Evolutionary conservation across 2,329 filamentous ascomycete species (phyloP), one percentile per base, ranked within the genome.

Genomic region (Colletotrichum somersetense): DNA sequence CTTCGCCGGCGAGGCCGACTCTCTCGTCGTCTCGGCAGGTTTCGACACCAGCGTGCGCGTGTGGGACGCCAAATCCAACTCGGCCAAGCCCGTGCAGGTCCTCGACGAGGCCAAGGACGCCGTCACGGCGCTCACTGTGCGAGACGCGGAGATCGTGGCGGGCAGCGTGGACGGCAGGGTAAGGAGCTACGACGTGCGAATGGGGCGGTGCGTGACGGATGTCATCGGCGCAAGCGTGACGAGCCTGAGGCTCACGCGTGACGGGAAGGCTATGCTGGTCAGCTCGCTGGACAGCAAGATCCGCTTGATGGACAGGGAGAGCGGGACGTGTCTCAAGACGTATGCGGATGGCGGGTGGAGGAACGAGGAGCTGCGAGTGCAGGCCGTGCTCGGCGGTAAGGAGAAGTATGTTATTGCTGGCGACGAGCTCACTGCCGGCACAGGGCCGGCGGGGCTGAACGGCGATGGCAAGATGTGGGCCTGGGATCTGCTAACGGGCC

Each of bases 141-240:
- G 83, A 23, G 87, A 83, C 1, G 78, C 84, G 10, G 88, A 90
- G 81, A 89, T 98, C 62, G 81, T 94, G 1, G 88, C 89, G 1
- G 94, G 92, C 0, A 95, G 93, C 79, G 93, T 97, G 68, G 96
- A 98, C 82, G 95, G 95, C 2, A 86, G 92, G 70, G 89, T 97
- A 1, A 86, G 96, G 66, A 87, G 87, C 72, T 98, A 98, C 82
- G 96, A 98, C 83, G 83, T 97, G 52, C 87, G 94, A 66, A 92
- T 89, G 86, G 95, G 95, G 0, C 86, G 85, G 64, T 86, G 91
- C 61, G 89, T 89, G 5, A 89, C 89, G 1, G 94, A 97, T 82
- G 89, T 94, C 1, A 83, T 96, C 63, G 89, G 89, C 65, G 87
- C 85, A 1, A 86, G 85, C 72, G 92, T 97, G n/a, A 97, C 94